Base-by-base conservation (phyloP, 2,329 filamentous ascomycete species). In the Aspergillus niger region DNA sequence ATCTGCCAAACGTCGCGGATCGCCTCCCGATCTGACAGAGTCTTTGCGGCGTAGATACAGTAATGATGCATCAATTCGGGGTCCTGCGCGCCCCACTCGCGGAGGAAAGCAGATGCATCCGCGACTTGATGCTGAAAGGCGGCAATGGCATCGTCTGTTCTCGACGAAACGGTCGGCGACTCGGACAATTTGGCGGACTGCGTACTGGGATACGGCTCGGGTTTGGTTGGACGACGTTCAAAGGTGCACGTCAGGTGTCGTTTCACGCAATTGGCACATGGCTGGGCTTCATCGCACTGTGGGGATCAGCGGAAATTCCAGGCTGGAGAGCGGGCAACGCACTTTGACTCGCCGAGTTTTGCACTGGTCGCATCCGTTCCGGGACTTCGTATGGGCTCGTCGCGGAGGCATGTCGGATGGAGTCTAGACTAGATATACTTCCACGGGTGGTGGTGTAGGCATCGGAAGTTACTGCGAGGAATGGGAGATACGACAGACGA, bases 51-150 rank as follows among this genome's bases (percentile, higher is more conserved):
- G 24, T 70, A 63, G 0, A 71, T 74, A n/a, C 74, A 76, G 60
- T 72, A 80, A 60, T 74, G 72, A 61, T 81, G 77, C 60, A 81
- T 75, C 15, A 80, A 64, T 61, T 80, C 77, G 8, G 51, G 51
- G 11, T 60, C 61, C 39, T 58, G 61, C 2, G 53, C 58, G n/a
- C 51, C 57, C 61, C 61, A 63, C 26, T 60, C 61, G 8, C 52
- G 54, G 17, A 54, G 44, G 10, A 60, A 41, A 26, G n/a, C 54
- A 13, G 58, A 49, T 3, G 52, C 50, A 36, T 55, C 47, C 2
- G 50, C 20, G 8, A 59, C 30, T 5, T 24, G 38, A 11, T 51
- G 49, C 8, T 59, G 44, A 11, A 59, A 59, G 20, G 36, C 11
- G 36, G 24, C 17, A 15, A 55, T 49, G 30, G 51, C 24, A 36